Percentiles rank a stretch among this genome's conserved stretches.
phyloP scores from a whole-genome alignment of 352 stramenopile species.

The Phytopythium mirpurense region DNA sequence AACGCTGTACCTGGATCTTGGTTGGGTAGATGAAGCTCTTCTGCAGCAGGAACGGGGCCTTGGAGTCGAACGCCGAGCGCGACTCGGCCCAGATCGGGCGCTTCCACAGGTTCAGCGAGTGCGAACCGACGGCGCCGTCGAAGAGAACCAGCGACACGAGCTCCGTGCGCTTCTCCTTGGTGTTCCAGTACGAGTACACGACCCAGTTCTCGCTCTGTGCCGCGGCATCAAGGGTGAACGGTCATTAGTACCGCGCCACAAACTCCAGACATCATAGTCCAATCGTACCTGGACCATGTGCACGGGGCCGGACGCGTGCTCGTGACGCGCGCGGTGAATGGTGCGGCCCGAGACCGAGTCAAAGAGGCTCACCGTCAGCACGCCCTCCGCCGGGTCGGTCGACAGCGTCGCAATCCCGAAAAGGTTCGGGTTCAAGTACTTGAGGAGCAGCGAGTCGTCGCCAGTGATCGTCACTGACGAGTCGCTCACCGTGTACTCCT shows the following conservation, averaged over 20 bases:
- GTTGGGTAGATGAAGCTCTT: conserved; percentile 94
- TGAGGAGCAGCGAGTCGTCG: conserved; percentile 96
- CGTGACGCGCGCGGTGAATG: conserved; percentile 89
- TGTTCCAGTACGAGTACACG: conserved; percentile 96
- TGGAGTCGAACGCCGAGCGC: conserved; percentile 91
- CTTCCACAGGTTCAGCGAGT: conserved; percentile 94
- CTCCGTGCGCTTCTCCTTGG: conserved; percentile 80
- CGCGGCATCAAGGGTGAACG: background rate
- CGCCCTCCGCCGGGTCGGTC: conserved; percentile 27
- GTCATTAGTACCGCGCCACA: background rate
- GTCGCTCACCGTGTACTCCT: conserved; percentile 61
- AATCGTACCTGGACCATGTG: conserved; percentile 59
- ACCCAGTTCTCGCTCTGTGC: conserved; percentile 93
- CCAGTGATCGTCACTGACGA: conserved; percentile 84
- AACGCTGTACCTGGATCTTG: conserved; percentile 58
- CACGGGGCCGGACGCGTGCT: conserved; percentile 60
- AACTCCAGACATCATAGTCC: background rate
- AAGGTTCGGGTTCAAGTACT: conserved; percentile 98
- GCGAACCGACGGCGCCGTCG: conserved; percentile 94
- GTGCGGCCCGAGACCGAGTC: conserved; percentile 94
- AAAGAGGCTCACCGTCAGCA: conserved; percentile 87
- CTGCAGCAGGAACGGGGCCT: conserved; percentile 89
- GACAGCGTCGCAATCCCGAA: conserved; percentile 87
- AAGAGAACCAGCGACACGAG: conserved; percentile 88
- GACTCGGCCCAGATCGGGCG: conserved; percentile 82